A percentile compares a stretch with the other conserved stretches of the same genome.
Evolutionary conservation across 345 rosid genomes (phyloP).

Genomic region (Hibiscus trionum): DNA sequence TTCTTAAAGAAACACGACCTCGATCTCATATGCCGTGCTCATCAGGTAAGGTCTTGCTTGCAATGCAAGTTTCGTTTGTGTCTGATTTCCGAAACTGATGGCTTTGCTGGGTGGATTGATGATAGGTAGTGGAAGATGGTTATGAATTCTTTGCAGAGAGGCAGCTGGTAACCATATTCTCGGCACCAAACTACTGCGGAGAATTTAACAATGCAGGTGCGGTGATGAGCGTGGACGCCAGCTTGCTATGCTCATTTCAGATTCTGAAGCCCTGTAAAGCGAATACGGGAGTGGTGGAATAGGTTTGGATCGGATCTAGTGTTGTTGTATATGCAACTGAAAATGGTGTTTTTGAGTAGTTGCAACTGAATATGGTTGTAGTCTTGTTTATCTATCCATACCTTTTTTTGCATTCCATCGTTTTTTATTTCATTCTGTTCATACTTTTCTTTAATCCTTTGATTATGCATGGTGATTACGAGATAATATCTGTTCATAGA

Average conservation of each 20-base stretch:
- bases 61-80: background rate
- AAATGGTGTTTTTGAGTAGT: no score
- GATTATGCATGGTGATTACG: no score
- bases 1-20: slow-evolving; percentile 36
- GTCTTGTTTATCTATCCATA: no score
- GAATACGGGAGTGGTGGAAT: background rate
- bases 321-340: no score
- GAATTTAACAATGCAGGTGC: slow-evolving; percentile 44
- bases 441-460: no score
- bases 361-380: no score
- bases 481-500: no score
- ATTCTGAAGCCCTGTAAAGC: background rate
- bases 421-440: no score
- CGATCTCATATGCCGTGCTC: slow-evolving; percentile 39
- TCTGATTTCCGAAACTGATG: background rate
- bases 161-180: slow-evolving; percentile 37
- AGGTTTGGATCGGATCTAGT: no score
- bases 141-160: slow-evolving; percentile 45
- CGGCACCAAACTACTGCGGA: slow-evolving; percentile 41
- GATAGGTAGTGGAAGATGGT: slow-evolving; percentile 38
- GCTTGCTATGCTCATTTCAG: slow-evolving; percentile 32
- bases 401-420: no score
- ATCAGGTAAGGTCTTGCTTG: slow-evolving; percentile 24
- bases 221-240: slow-evolving; percentile 31
- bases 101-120: background rate